Evolutionary conservation across 2,329 filamentous ascomycete species (phyloP).

Genomic region (Sclerotinia borealis): DNA sequence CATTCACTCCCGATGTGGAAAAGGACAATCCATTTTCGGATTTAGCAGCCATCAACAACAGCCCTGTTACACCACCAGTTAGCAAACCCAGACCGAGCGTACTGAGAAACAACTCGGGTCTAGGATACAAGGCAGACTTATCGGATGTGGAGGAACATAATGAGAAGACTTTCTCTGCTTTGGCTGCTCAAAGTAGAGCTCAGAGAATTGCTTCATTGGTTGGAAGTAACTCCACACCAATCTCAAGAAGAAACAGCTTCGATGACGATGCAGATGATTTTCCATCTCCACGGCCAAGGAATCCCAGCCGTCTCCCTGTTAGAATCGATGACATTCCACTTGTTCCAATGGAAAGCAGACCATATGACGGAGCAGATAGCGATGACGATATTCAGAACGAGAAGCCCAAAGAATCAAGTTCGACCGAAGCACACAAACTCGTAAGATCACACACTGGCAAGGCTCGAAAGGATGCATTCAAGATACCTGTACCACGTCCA

Average conservation of each 20-base stretch:
- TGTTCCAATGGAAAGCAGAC: constrained; percentile 24
- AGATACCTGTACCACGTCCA: constrained; percentile 15
- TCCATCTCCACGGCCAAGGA: constrained; percentile 2
- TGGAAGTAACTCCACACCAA: constrained; percentile 29
- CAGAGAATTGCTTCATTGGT: constrained; percentile 30
- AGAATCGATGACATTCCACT: constrained; percentile 32
- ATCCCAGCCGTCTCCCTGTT: constrained; percentile 20
- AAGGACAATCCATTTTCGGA: constrained; percentile 28
- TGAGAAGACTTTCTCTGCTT: constrained; percentile 30
- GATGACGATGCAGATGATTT: constrained; percentile 25
- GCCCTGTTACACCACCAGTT: constrained; percentile 8
- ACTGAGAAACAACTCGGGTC: constrained; percentile 21
- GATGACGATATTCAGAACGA: constrained; percentile 24
- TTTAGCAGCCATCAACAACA: constrained; percentile 6
- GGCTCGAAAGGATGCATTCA: constrained; percentile 19
- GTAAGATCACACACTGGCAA: constrained; percentile 37
- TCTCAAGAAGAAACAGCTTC: constrained; percentile 29
- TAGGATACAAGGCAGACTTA: not conserved
- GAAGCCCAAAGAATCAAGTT: constrained; percentile 21
- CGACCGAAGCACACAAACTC: constrained; percentile 40
- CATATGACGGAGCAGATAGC: constrained; percentile 23
- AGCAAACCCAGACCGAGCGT: constrained; percentile 25
- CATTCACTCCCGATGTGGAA: constrained; percentile 24
- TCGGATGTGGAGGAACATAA: constrained; percentile 21
- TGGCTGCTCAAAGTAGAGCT: constrained; percentile 30